phyloP scores from a whole-genome alignment of 352 stramenopile genomes.

The Salisapilia sapeloensis region DNA sequence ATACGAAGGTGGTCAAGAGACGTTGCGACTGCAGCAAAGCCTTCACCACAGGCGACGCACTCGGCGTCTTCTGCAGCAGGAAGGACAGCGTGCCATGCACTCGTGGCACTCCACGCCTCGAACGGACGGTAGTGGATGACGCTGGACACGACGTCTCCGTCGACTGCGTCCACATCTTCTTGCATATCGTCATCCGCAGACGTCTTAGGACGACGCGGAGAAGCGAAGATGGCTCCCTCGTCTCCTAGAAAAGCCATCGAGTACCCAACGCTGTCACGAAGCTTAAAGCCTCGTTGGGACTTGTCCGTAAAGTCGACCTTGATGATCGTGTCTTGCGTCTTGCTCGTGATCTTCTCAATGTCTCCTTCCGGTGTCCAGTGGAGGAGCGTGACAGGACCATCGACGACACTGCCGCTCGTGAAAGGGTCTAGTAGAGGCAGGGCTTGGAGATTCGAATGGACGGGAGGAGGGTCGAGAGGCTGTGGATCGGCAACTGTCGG shows the following conservation, averaged over 20 bases:
- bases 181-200: conserved; percentile 49
- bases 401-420: conserved; percentile 30
- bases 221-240: conserved; percentile 56
- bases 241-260: conserved; percentile 56
- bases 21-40: conserved; percentile 64
- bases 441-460: not conserved
- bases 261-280: conserved; percentile 73
- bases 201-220: conserved; percentile 18
- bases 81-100: conserved; percentile 55
- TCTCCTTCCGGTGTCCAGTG: conserved; percentile 62
- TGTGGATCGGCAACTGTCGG: conserved; percentile 6
- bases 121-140: conserved; percentile 74
- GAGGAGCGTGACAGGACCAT: conserved; percentile 29
- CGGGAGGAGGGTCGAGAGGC: conserved; percentile 1
- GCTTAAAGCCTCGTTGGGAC: conserved; percentile 67
- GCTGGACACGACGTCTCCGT: conserved; percentile 37
- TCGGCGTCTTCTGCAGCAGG: conserved; percentile 56
- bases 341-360: conserved; percentile 61
- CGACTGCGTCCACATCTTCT: conserved; percentile 9
- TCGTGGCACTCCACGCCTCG: conserved; percentile 68
- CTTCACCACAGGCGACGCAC: conserved; percentile 28
- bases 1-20: conserved; percentile 56
- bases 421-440: conserved; percentile 32
- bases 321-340: conserved; percentile 51
- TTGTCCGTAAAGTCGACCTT: conserved; percentile 75